phyloP scores from a whole-genome alignment of 2,329 filamentous ascomycete species.

The Cladophialophora psammophila region DNA sequence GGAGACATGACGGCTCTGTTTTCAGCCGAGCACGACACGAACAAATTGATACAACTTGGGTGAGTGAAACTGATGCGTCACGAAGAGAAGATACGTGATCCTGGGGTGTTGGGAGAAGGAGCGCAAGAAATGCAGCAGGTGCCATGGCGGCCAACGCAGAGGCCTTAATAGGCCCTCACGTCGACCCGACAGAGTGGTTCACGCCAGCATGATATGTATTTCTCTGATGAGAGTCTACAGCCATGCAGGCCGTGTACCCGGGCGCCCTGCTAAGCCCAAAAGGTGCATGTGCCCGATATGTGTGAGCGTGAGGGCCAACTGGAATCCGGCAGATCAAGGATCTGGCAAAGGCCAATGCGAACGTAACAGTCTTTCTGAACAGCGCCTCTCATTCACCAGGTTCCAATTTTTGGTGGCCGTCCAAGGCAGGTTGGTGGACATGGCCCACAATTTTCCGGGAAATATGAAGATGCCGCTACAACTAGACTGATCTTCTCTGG shows the following conservation, averaged over 20 bases:
- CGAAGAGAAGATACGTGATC: neutral
- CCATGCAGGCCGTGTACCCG: neutral
- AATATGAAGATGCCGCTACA: neutral
- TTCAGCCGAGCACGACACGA: neutral
- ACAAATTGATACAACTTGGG: neutral
- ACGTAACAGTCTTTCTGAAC: neutral
- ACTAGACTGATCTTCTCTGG: neutral
- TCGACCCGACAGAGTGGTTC: constrained; percentile 25
- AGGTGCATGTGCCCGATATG: neutral
- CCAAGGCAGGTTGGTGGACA: neutral
- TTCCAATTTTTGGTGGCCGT: neutral
- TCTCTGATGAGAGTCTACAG: neutral
- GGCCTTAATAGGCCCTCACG: constrained; percentile 20
- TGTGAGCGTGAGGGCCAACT: neutral
- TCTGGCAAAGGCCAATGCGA: neutral
- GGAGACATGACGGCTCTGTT: neutral
- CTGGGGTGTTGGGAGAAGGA: neutral
- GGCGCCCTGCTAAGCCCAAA: neutral
- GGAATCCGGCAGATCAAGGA: neutral
- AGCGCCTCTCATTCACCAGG: constrained; percentile 1
- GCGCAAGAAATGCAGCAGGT: constrained; percentile 6
- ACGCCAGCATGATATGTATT: constrained; percentile 2
- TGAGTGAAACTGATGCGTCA: neutral
- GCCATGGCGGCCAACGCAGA: constrained; percentile 14
- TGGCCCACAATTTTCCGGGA: neutral